phyloP scores from a whole-genome alignment of 1,284 basidiomycete species.

The Cutaneotrichosporon arboriforme region DNA sequence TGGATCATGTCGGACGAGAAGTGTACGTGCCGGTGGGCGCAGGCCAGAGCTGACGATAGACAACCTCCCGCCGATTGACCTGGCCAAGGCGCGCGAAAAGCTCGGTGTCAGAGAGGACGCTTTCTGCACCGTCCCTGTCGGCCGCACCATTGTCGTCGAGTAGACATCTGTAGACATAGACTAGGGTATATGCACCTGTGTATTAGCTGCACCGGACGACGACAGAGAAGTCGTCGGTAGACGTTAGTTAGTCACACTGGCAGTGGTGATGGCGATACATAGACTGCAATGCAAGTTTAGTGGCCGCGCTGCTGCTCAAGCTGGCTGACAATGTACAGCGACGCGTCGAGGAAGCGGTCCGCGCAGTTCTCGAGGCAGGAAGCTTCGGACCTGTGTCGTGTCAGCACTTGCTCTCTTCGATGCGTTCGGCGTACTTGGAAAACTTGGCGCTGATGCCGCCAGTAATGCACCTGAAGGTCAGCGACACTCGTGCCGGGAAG shows the following conservation, averaged over 20 bases:
- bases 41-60: constrained; percentile 17
- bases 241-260: not conserved
- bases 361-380: constrained; percentile 86
- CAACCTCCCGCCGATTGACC: constrained; percentile 39
- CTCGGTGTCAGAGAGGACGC: constrained; percentile 28
- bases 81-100: constrained; percentile 35
- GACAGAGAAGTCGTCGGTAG: not conserved
- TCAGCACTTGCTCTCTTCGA: not conserved
- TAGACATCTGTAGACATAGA: constrained; percentile 1
- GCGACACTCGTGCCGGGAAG: constrained; percentile 10
- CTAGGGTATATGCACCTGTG: not conserved
- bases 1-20: constrained; percentile 51
- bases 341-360: constrained; percentile 90
- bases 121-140: constrained; percentile 37
- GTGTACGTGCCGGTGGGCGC: constrained; percentile 26
- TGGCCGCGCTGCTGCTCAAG: constrained; percentile 57
- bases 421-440: constrained; percentile 54
- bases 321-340: constrained; percentile 74
- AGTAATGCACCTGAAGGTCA: constrained; percentile 66
- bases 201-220: not conserved
- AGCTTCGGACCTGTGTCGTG: constrained; percentile 60
- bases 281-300: not conserved
- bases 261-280: constrained; percentile 2
- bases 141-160: constrained; percentile 39
- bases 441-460: constrained; percentile 77